Base-by-base conservation (phyloP, 2,329 filamentous ascomycete genomes). In the Fonsecaea pedrosoi region DNA sequence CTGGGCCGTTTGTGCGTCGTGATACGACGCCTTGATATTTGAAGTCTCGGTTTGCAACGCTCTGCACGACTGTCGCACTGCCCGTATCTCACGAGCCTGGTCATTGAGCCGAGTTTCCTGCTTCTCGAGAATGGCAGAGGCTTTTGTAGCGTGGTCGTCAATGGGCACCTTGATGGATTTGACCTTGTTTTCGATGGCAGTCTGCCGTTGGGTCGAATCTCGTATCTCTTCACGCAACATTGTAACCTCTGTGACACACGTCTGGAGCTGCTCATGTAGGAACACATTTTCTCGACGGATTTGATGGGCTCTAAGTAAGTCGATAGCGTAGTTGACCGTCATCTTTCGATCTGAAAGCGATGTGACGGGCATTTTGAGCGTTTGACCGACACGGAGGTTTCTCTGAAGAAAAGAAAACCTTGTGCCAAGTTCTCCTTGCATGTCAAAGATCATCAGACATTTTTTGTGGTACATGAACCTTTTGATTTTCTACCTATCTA, bases 231-330 rank as follows among this genome's bases (percentile, higher is more conserved):
- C 57, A 32, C 59, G 48, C 21, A 69, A 21, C 15, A 10, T 34
- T 6, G 38, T 54, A 12, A 69, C 38, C 32, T 68, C 60, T 30
- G 69, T 54, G 34, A 62, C 58, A 40, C 66, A 66, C 8, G 53
- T 35, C 37, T 68, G 21, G 54, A 72, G 48, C 54, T 72, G 62
- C 42, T 65, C 57, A 32, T 70, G 62, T 10, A 73, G 61, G 21
- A 68, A 62, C 7, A 60, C 64, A 56, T 73, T 73, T 62, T 73
- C 70, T 60, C 69, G 69, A 21, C 71, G 66, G 6, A 72, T 37
- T 48, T 73, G 67, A 53, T 73, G 71, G 38, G 68, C 64, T 63
- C 62, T 59, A 4, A 73, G 66, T 32, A 71, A 53, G 55, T 71
- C 69, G 59, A 70, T 68, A 21, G 67, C 71, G 54, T 72, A 69